phyloP scores from a whole-genome alignment of 192 early-diverging fungal species.

The Coemansia sp. region DNA sequence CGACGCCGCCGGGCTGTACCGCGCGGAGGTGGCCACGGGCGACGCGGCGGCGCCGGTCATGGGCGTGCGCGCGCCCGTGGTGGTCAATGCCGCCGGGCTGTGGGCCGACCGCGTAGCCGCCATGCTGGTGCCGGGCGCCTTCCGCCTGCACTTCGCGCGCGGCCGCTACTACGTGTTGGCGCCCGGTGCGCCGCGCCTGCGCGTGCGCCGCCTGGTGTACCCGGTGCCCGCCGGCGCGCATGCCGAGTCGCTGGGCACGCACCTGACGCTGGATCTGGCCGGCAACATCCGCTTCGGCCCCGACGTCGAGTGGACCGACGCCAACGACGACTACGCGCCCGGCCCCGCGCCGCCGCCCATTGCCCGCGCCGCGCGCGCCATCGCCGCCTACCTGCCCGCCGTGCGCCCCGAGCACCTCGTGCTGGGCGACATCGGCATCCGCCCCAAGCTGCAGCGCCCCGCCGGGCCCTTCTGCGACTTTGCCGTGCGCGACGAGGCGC shows the following conservation, averaged over 20 bases:
- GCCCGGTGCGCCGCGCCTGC: conserved; percentile 8
- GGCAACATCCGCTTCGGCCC: conserved; percentile 78
- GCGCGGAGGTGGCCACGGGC: conserved; percentile 49
- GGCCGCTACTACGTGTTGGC: conserved; percentile 73
- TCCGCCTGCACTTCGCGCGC: conserved; percentile 69
- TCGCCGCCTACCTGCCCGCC: conserved; percentile 60
- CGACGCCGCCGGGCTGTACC: conserved; percentile 39
- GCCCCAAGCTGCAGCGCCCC: conserved; percentile 74
- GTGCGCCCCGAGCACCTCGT: conserved; percentile 57
- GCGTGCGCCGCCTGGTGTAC: conserved; percentile 66
- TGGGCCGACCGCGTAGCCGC: conserved; percentile 61
- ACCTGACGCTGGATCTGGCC: conserved; percentile 74
- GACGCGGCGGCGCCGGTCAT: conserved; percentile 42
- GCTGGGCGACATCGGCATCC: conserved; percentile 74
- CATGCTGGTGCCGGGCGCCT: conserved; percentile 34
- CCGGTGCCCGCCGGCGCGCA: conserved; percentile 73
- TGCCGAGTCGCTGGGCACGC: conserved; percentile 67
- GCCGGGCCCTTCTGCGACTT: conserved; percentile 75
- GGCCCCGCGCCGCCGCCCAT: conserved; percentile 32
- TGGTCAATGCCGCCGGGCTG: conserved; percentile 80
- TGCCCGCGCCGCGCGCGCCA: conserved; percentile 39
- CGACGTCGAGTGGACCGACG: conserved; percentile 59
- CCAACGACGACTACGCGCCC: conserved; percentile 57
- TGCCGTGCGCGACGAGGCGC: conserved; percentile 59
- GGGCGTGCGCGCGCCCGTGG: conserved; percentile 51